Evolutionary conservation across 2,329 filamentous ascomycete species (phyloP).

Genomic region (Alternaria arbusti): DNA sequence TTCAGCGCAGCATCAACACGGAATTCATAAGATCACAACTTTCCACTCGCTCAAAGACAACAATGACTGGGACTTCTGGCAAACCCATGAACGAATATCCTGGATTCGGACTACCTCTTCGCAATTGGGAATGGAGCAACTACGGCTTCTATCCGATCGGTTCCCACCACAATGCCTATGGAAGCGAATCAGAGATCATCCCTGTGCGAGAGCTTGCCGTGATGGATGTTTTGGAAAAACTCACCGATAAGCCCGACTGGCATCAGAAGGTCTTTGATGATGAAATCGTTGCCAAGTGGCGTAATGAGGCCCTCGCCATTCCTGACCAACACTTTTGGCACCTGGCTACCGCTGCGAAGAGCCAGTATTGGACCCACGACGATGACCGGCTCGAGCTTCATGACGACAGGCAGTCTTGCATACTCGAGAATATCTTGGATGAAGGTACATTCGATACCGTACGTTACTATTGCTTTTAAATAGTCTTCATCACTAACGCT

Average conservation of each 20-base stretch:
- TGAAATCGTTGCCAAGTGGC: slow-evolving; percentile 32
- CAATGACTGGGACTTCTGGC: not conserved
- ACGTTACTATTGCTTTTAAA: not conserved
- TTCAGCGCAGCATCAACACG: not conserved
- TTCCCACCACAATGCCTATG: slow-evolving; percentile 14
- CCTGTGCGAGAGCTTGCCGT: slow-evolving; percentile 50
- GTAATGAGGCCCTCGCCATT: slow-evolving; percentile 27
- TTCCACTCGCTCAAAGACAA: not conserved
- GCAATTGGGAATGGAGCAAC: not conserved
- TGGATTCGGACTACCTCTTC: slow-evolving; percentile 26
- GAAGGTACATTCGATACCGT: slow-evolving; percentile 21
- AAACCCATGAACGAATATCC: slow-evolving; percentile 14
- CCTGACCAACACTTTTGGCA: slow-evolving; percentile 19
- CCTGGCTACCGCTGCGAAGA: slow-evolving; percentile 15
- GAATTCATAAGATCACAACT: not conserved
- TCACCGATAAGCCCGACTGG: slow-evolving; percentile 53
- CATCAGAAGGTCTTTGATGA: slow-evolving; percentile 49
- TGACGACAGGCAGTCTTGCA: not conserved
- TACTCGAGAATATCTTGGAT: slow-evolving; percentile 19
- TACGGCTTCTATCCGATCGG: slow-evolving; percentile 21
- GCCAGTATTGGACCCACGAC: slow-evolving; percentile 5
- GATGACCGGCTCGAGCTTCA: not conserved
- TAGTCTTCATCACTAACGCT: not conserved
- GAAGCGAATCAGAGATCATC: slow-evolving; percentile 15
- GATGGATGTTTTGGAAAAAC: slow-evolving; percentile 47